Percentiles rank a stretch among this genome's conserved stretches.
Conservation (phyloP, 2,329 filamentous ascomycete species). For the Aspergillus pseudoglaucus region DNA sequence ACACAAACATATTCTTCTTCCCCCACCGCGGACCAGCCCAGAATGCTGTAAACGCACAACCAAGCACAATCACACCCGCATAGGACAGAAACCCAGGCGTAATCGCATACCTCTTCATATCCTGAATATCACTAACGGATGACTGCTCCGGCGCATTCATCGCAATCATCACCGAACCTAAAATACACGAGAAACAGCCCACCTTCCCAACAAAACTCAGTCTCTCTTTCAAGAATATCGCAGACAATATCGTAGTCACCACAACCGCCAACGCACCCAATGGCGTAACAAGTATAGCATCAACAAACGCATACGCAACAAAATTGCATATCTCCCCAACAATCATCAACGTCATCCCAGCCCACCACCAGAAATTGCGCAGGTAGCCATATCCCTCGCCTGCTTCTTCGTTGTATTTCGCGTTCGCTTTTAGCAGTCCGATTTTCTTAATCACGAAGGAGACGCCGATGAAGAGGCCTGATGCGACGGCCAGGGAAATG, state of each 20-base stretch:
- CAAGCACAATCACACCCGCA: conserved; percentile 73
- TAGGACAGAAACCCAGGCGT: conserved; percentile 80
- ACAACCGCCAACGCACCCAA: conserved; percentile 88
- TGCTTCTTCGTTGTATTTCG: conserved; percentile 92
- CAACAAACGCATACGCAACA: conserved; percentile 92
- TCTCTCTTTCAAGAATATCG: conserved; percentile 92
- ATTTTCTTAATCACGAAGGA: conserved; percentile 96
- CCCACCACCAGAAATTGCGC: conserved; percentile 93
- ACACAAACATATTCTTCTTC: conserved; percentile 96
- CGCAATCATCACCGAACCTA: conserved; percentile 88
- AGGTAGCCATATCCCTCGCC: conserved; percentile 97
- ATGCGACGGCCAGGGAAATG: conserved; percentile 75
- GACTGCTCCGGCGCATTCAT: conserved; percentile 86
- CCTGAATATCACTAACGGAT: conserved; percentile 78
- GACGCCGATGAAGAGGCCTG: conserved; percentile 84
- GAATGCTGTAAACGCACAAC: conserved; percentile 63
- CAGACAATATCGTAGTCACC: conserved; percentile 81
- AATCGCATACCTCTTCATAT: conserved; percentile 85
- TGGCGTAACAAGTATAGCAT: conserved; percentile 90
- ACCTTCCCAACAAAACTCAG: conserved; percentile 95
- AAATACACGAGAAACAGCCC: conserved; percentile 88
- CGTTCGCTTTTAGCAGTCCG: conserved; percentile 83
- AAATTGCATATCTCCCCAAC: conserved; percentile 95
- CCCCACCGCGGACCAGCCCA: conserved; percentile 84
- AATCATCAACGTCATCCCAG: conserved; percentile 94